phyloP scores from a whole-genome alignment of 306 rosid species.

The Benincasa hispida region DNA sequence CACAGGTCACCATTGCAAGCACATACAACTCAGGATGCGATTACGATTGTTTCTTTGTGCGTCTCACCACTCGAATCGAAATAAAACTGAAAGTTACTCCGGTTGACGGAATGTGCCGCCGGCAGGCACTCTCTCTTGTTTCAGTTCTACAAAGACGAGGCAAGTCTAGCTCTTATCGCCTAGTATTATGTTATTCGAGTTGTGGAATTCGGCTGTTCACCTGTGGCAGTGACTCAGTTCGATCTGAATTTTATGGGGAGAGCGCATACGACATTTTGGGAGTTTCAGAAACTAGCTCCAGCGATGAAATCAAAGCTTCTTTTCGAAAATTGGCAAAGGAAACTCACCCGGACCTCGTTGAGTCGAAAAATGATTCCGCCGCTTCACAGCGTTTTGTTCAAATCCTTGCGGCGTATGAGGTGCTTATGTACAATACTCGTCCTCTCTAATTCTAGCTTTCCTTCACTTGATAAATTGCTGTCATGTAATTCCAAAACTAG shows the following conservation, averaged over 20 bases:
- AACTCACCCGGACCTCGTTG: slow-evolving; percentile 92
- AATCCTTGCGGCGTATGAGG: slow-evolving; percentile 96
- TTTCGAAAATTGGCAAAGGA: slow-evolving; percentile 87
- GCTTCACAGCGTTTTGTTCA: slow-evolving; percentile 66
- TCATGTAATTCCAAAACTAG: neutral
- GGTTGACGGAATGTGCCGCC: neutral
- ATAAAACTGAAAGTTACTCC: neutral
- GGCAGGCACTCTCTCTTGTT: neutral
- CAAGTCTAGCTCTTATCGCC: neutral
- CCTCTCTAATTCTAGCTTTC: neutral
- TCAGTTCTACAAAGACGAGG: neutral
- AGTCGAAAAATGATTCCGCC: slow-evolving; percentile 36
- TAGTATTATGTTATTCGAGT: neutral
- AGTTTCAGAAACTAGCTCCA: slow-evolving; percentile 62
- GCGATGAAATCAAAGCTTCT: slow-evolving; percentile 67
- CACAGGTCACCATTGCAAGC: neutral
- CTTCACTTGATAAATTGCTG: neutral
- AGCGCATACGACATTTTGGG: slow-evolving; percentile 77
- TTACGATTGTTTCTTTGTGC: neutral
- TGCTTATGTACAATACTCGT: neutral
- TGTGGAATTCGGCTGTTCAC: slow-evolving; percentile 19
- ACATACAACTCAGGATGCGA: neutral
- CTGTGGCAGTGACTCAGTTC: slow-evolving; percentile 32
- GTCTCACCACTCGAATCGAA: neutral
- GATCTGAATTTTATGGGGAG: slow-evolving; percentile 31